Evolutionary conservation across 371 early-diverging fungal species (phyloP).

Genomic region (Umbelopsis sp.): DNA sequence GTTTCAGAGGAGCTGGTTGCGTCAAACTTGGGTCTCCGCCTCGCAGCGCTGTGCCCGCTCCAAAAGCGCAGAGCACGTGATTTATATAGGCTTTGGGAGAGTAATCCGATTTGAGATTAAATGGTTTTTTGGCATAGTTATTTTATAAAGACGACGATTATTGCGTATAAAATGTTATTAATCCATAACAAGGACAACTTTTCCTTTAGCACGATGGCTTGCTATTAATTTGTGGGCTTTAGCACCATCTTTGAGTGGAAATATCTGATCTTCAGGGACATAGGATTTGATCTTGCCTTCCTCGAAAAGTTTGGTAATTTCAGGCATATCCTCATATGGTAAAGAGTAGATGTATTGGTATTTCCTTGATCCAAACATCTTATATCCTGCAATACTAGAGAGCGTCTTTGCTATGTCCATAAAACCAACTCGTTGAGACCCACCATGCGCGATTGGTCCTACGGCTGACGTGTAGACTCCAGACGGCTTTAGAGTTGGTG

Average conservation of each 20-base stretch:
- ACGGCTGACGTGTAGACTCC: slow-evolving; percentile 51
- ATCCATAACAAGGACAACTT: slow-evolving; percentile 45
- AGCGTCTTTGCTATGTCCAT: slow-evolving; percentile 21
- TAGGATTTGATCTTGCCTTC: background rate
- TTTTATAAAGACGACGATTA: background rate
- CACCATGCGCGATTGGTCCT: slow-evolving; percentile 37
- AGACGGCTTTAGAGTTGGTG: slow-evolving; percentile 30
- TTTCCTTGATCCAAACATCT: slow-evolving; percentile 22
- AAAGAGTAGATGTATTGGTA: slow-evolving; percentile 23
- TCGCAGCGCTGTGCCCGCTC: background rate
- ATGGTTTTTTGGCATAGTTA: too few species aligned
- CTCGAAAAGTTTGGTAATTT: background rate
- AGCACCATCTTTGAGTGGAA: slow-evolving; percentile 43
- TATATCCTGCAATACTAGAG: slow-evolving; percentile 10
- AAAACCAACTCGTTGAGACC: slow-evolving; percentile 26
- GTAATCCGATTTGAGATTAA: too few species aligned
- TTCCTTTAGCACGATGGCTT: slow-evolving; percentile 53
- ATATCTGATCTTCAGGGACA: slow-evolving; percentile 6
- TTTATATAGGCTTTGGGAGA: too few species aligned
- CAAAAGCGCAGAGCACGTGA: background rate
- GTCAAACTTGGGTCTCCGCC: slow-evolving; percentile 17
- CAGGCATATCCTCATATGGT: slow-evolving; percentile 17
- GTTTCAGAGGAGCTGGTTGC: slow-evolving; percentile 13
- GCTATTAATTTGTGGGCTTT: slow-evolving; percentile 45
- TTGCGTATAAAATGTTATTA: background rate